Evolutionary conservation across 345 rosid species (phyloP).

Genomic region (Laguncularia racemosa): DNA sequence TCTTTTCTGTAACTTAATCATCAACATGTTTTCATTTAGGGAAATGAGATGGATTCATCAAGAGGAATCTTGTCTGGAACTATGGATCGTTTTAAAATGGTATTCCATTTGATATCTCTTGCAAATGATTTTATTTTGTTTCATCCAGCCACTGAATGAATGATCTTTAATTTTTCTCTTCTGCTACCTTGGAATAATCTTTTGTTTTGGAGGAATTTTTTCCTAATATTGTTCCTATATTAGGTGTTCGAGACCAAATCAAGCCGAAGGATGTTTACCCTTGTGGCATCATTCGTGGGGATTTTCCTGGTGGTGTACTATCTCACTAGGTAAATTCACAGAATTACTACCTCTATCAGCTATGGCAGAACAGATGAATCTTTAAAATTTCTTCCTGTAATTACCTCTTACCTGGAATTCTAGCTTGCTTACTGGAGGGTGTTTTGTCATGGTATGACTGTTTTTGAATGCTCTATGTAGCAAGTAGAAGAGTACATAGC

Average conservation of each 20-base stretch:
- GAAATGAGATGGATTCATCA: conserved; percentile 94
- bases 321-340: conserved; percentile 47
- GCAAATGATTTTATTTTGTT: neutral
- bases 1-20: conserved; percentile 6
- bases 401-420: no score
- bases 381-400: no score
- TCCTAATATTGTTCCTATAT: neutral
- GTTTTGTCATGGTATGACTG: no score
- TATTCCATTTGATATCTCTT: conserved; percentile 10
- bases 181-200: no score
- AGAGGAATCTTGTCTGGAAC: conserved; percentile 89
- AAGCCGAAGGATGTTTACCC: conserved; percentile 78
- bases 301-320: conserved; percentile 79
- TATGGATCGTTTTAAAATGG: conserved; percentile 93
- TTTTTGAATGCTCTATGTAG: no score
- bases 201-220: no score
- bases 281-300: conserved; percentile 79
- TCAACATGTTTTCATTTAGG: conserved; percentile 34
- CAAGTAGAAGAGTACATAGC: no score
- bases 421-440: no score
- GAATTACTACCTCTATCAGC: no score
- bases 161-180: neutral
- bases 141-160: neutral
- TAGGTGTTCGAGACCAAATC: conserved; percentile 94
- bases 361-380: no score